Percentiles rank a stretch among this genome's conserved stretches.
These are phyloP conservation scores for Fusarium tupiense DNA, from an alignment of 2,329 filamentous ascomycete genomes.

Conservation along the genomic window DNA sequence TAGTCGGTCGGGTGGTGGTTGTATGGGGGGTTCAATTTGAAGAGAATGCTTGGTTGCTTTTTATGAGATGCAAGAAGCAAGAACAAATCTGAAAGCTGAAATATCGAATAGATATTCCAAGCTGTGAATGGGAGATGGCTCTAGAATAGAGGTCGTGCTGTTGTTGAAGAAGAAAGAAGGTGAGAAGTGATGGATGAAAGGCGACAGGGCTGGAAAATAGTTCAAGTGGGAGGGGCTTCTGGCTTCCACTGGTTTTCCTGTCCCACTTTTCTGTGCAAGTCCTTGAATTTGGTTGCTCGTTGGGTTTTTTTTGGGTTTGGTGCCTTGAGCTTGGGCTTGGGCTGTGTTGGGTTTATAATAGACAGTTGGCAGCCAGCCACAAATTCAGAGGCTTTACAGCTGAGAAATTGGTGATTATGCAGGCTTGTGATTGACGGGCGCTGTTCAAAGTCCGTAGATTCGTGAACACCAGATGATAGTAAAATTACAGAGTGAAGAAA, in stretches of 20 bases:
- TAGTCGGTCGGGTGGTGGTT: constrained; percentile 25
- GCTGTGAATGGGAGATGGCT: constrained; percentile 4
- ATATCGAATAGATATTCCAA: constrained; percentile 24
- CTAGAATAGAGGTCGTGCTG: constrained; percentile 13
- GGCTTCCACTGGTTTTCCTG: constrained; percentile 9
- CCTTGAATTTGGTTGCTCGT: constrained; percentile 21
- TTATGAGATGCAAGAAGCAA: constrained; percentile 6
- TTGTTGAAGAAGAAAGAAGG: constrained; percentile 17
- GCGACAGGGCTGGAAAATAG: constrained; percentile 25
- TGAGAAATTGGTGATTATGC: neutral
- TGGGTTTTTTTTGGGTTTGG: constrained; percentile 5
- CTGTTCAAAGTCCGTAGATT: neutral
- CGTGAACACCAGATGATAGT: neutral
- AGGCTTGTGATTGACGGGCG: neutral
- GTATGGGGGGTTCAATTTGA: constrained; percentile 9
- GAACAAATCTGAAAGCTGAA: constrained; percentile 9
- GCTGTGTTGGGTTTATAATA: neutral
- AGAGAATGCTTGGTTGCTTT: constrained; percentile 7
- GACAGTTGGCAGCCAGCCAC: neutral
- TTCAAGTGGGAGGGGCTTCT: constrained; percentile 22
- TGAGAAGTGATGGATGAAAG: constrained; percentile 20
- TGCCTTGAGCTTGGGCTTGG: constrained; percentile 2
- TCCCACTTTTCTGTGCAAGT: constrained; percentile 28
- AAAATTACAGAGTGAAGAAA: constrained; percentile 2
- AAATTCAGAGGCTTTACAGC: neutral